Percentiles rank a stretch among this genome's conserved stretches.
Conservation (phyloP, 108 stramenopile genomes). For the Aurantiochytrium sp. region DNA sequence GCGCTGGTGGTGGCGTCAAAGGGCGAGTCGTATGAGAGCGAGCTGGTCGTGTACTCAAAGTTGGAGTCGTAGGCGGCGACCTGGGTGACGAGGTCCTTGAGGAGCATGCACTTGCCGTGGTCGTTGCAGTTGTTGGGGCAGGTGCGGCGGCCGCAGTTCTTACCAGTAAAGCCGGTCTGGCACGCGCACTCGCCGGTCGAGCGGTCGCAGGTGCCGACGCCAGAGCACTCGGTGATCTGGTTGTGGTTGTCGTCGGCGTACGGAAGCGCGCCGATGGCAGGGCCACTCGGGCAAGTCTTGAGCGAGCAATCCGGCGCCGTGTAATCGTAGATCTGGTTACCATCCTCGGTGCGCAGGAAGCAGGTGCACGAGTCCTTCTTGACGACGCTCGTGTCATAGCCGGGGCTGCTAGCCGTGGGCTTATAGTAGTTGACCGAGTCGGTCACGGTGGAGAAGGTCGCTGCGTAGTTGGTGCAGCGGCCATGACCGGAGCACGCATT, state of each 20-base stretch:
- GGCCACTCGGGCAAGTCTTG: constrained; percentile 49
- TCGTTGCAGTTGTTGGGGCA: constrained; percentile 64
- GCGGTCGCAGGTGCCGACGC: constrained; percentile 52
- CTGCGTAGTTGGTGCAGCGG: constrained; percentile 43
- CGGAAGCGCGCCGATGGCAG: constrained; percentile 33
- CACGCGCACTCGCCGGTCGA: constrained; percentile 54
- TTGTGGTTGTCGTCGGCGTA: constrained; percentile 45
- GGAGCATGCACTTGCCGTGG: constrained; percentile 62
- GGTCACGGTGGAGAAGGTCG: not conserved
- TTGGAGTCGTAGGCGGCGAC: constrained; percentile 42
- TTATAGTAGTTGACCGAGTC: not conserved
- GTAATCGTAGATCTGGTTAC: constrained; percentile 58
- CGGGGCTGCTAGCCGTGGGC: not conserved
- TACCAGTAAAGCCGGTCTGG: constrained; percentile 52
- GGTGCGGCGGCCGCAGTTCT: constrained; percentile 47
- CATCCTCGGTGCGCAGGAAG: constrained; percentile 51
- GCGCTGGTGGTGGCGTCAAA: constrained; percentile 71
- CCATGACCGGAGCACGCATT: constrained; percentile 66
- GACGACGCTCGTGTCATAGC: not conserved
- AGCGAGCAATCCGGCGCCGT: constrained; percentile 54
- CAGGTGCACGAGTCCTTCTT: constrained; percentile 70
- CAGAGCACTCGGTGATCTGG: constrained; percentile 53
- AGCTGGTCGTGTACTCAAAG: constrained; percentile 7
- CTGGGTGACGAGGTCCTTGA: constrained; percentile 63
- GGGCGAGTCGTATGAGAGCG: constrained; percentile 43